Evolutionary conservation across 2,329 filamentous ascomycete species (phyloP).

Genomic region (Neonectria coccinea): DNA sequence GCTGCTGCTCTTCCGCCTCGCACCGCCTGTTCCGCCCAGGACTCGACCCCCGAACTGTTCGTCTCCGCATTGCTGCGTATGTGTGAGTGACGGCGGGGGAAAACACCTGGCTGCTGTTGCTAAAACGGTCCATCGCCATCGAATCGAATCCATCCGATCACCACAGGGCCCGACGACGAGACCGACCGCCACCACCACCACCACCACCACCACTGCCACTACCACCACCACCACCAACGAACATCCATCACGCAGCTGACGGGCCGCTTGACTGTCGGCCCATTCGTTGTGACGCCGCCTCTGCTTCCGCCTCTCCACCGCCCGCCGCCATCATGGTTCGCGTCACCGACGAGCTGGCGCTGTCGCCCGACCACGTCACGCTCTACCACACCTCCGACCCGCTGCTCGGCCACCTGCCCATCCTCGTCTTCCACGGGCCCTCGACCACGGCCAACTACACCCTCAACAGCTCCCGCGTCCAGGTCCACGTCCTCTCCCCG

Average conservation of each 20-base stretch:
- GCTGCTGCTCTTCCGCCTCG: slow-evolving; percentile 12
- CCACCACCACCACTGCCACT: not conserved
- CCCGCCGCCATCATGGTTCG: slow-evolving; percentile 76
- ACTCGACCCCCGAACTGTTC: slow-evolving; percentile 23
- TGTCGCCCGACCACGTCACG: slow-evolving; percentile 83
- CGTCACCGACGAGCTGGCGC: slow-evolving; percentile 80
- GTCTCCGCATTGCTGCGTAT: slow-evolving; percentile 30
- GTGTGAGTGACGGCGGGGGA: slow-evolving; percentile 12
- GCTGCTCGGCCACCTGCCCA: slow-evolving; percentile 80
- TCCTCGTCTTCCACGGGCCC: slow-evolving; percentile 92
- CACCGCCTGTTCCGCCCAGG: slow-evolving; percentile 29
- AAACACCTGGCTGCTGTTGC: not conserved
- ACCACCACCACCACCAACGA: slow-evolving; percentile 33
- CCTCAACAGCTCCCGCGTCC: slow-evolving; percentile 90
- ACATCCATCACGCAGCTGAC: slow-evolving; percentile 29
- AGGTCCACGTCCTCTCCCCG: slow-evolving; percentile 90
- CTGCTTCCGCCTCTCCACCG: not conserved
- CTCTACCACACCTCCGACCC: slow-evolving; percentile 93
- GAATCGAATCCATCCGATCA: slow-evolving; percentile 2
- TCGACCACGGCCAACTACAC: slow-evolving; percentile 90
- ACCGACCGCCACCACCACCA: not conserved
- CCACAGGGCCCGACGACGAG: slow-evolving; percentile 3
- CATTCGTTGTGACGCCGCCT: slow-evolving; percentile 53
- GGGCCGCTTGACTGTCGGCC: slow-evolving; percentile 36
- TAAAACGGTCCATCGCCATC: not conserved